Conservation (phyloP, 495 filamentous ascomycete genomes). For the Annulohypoxylon bovei region DNA sequence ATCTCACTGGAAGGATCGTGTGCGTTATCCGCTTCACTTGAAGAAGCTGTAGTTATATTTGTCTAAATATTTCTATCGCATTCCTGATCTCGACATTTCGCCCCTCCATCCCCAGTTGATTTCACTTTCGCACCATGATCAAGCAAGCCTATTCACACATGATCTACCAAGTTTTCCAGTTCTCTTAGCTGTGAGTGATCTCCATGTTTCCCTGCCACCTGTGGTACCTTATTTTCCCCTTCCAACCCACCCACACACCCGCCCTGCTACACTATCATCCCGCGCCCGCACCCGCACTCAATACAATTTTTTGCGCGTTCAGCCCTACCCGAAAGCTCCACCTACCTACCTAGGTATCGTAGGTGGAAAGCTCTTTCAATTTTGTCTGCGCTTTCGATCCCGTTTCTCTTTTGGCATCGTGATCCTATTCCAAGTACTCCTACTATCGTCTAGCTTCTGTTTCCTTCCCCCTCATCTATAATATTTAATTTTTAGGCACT, state of each 20-base stretch:
- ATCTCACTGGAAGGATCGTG: background rate
- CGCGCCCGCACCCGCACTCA: background rate
- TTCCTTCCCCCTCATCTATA: background rate
- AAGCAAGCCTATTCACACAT: constrained; percentile 28
- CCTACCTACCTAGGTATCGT: background rate
- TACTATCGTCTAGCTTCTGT: background rate
- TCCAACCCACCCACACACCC: background rate
- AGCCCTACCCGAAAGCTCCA: constrained; percentile 9
- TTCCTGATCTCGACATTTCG: background rate
- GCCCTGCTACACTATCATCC: background rate
- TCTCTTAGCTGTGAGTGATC: constrained; percentile 42
- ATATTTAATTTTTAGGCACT: background rate
- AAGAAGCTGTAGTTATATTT: constrained; percentile 3
- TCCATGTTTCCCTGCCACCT: background rate
- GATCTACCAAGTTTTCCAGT: constrained; percentile 28
- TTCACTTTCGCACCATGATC: constrained; percentile 42
- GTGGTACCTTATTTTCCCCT: background rate
- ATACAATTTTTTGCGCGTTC: constrained; percentile 1
- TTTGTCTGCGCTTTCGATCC: background rate
- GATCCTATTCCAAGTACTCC: background rate
- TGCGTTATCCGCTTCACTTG: background rate
- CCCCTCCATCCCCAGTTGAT: constrained; percentile 16
- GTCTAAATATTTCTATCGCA: constrained; percentile 8
- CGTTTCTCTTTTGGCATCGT: background rate
- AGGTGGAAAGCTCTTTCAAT: background rate